Base-by-base conservation (phyloP, 495 filamentous ascomycete species). In the Clavariopsis aquatica region DNA sequence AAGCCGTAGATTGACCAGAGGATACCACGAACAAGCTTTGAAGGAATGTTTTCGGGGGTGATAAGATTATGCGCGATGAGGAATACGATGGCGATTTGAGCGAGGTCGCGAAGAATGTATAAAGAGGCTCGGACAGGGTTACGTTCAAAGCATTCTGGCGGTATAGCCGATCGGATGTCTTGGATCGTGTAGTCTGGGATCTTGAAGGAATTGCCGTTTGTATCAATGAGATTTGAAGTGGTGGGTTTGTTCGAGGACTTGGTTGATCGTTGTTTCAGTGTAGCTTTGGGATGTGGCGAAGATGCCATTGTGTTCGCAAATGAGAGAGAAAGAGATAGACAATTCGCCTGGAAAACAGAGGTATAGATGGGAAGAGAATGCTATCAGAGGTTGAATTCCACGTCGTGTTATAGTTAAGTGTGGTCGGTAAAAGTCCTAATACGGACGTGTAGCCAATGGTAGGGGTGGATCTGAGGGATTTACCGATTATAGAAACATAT, bases 121-220 rank as follows among this genome's bases (percentile, higher is more conserved):
- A 63, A 64, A 60, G 89, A 74, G 26, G 85, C 84, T 52, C 77
- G 80, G 59, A 84, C 62, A 26, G 81, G 80, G 26, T 86, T 89
- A 29, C 87, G 82, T 75, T 92, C 80, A 75, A 84, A 93, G 80
- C 90, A 93, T 78, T 90, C 84, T 65, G 85, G 82, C 41, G 90
- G 90, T 63, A 93, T 93, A 54, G 89, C 89, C 75, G 90, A 84
- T 41, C 84, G 83, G 71, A 93, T 88, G 66, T 89, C 80, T 78
- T 90, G 88, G 73, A 92, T 88, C 60, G 85, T 90, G 77, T 83
- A 89, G 73, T 90, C 84, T 49, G 88, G 88, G 19, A 89, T 70
- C 73, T 85, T 71, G 78, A 91, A 91, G 61, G 84, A 81, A 73
- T 91, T 89, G 62, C 88, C 88, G 72, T 89, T 86, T 26, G 82